These are phyloP conservation scores for Yarrowia sp. DNA, from an alignment of 805 yeast species.

Conservation along the genomic window DNA sequence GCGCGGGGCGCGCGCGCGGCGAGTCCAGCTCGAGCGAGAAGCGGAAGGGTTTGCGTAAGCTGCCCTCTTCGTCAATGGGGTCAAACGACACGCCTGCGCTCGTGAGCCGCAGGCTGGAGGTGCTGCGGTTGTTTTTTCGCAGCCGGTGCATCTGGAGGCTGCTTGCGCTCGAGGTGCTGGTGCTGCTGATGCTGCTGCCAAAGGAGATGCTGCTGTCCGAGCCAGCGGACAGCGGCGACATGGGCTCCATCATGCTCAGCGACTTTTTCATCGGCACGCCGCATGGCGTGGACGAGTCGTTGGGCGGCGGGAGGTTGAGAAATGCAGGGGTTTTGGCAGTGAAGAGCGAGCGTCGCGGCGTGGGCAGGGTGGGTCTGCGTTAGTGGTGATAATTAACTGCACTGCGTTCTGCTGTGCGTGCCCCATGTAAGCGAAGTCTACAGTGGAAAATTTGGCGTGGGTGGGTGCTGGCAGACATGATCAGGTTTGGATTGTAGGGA, in stretches of 20 bases:
- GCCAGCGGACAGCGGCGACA: constrained; percentile 23
- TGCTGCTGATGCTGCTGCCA: neutral
- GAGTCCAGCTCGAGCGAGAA: constrained; percentile 20
- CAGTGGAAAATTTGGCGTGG: no score
- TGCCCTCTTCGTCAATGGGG: constrained; percentile 7
- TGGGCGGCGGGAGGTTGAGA: constrained; percentile 22
- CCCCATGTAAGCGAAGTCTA: neutral
- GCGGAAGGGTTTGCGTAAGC: constrained; percentile 1
- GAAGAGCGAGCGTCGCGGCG: constrained; percentile 17
- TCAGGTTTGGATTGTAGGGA: no score
- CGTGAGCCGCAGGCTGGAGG: neutral
- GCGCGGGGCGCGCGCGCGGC: neutral
- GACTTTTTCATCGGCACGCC: constrained; percentile 5
- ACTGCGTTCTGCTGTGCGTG: neutral
- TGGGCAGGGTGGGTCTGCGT: constrained; percentile 15
- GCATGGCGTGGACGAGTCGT: constrained; percentile 20
- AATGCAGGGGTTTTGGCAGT: constrained; percentile 22
- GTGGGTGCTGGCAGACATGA: no score
- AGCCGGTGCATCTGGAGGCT: constrained; percentile 13
- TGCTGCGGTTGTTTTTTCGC: constrained; percentile 16
- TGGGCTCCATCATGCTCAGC: neutral
- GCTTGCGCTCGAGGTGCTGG: neutral
- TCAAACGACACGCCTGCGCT: constrained; percentile 7
- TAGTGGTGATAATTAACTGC: neutral
- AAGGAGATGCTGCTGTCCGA: constrained; percentile 15